phyloP scores from a whole-genome alignment of 495 filamentous ascomycete genomes.

The Talaromyces proteolyticus region DNA sequence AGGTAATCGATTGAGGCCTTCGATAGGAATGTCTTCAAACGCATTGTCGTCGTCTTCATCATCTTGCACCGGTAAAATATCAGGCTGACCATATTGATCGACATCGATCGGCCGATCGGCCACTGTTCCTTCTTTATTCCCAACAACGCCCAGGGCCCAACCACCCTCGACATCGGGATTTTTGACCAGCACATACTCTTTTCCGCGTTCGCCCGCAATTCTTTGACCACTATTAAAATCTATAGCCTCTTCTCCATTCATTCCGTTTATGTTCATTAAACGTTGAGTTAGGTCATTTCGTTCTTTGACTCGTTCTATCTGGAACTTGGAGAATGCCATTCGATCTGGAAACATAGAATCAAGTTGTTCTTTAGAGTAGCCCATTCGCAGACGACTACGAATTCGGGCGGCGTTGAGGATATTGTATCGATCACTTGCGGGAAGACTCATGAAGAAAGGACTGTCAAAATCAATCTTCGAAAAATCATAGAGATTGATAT shows the following conservation, averaged over 20 bases:
- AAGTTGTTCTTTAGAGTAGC: slow-evolving; percentile 90
- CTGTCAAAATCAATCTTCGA: slow-evolving; percentile 97
- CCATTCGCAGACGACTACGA: slow-evolving; percentile 85
- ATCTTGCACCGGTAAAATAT: slow-evolving; percentile 42
- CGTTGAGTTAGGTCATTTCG: slow-evolving; percentile 93
- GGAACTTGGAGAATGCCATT: slow-evolving; percentile 96
- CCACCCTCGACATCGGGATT: slow-evolving; percentile 92
- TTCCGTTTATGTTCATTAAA: slow-evolving; percentile 90
- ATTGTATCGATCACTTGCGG: slow-evolving; percentile 88
- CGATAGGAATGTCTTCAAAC: slow-evolving; percentile 95
- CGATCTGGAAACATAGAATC: slow-evolving; percentile 94
- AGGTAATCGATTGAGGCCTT: slow-evolving; percentile 85
- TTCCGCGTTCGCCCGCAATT: slow-evolving; percentile 82
- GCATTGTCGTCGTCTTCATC: slow-evolving; percentile 57
- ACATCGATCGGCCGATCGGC: slow-evolving; percentile 84
- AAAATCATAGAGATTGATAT: slow-evolving; percentile 97
- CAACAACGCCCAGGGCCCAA: slow-evolving; percentile 94
- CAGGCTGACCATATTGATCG: slow-evolving; percentile 55
- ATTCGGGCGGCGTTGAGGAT: slow-evolving; percentile 91
- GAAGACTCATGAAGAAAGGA: slow-evolving; percentile 85
- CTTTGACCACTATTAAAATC: slow-evolving; percentile 55
- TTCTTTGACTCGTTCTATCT: slow-evolving; percentile 88
- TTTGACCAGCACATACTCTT: slow-evolving; percentile 93
- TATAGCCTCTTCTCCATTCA: slow-evolving; percentile 66
- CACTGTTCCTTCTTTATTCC: slow-evolving; percentile 68